These are phyloP conservation scores for Rhodotorula kratochvilovae DNA, from an alignment of 768 basidiomycete species.

Conservation along the genomic window DNA sequence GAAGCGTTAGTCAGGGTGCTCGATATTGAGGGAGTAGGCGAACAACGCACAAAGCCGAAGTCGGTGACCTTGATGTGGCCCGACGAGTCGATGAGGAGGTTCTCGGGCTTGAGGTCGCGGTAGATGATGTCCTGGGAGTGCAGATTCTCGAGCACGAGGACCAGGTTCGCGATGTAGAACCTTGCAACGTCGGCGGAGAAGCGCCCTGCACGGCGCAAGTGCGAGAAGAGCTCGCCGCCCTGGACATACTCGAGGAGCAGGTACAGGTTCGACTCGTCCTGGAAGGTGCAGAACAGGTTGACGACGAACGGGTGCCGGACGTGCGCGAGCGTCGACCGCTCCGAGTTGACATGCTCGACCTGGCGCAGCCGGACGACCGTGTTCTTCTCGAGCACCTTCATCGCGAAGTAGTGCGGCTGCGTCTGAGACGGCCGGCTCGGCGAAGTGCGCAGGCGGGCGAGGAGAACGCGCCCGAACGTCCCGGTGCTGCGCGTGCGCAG, in stretches of 20 bases:
- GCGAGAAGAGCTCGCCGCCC: constrained; percentile 93
- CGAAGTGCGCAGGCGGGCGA: constrained; percentile 67
- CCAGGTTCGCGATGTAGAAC: constrained; percentile 93
- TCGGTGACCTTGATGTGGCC: constrained; percentile 94
- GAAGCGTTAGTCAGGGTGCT: not conserved
- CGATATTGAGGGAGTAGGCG: too few species aligned
- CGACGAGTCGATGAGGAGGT: constrained; percentile 82
- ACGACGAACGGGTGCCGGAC: constrained; percentile 94
- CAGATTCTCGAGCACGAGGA: constrained; percentile 88
- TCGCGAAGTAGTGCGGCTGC: constrained; percentile 65
- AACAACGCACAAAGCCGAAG: constrained; percentile 71
- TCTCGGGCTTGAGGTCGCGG: constrained; percentile 97
- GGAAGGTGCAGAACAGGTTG: constrained; percentile 74
- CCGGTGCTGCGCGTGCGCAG: constrained; percentile 62
- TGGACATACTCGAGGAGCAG: constrained; percentile 70
- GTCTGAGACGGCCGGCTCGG: constrained; percentile 51
- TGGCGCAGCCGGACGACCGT: constrained; percentile 84
- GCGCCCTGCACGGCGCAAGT: constrained; percentile 79
- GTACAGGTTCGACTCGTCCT: constrained; percentile 94
- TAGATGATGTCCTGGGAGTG: constrained; percentile 97
- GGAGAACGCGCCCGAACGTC: constrained; percentile 87
- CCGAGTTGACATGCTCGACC: constrained; percentile 95
- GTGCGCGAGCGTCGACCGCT: constrained; percentile 84
- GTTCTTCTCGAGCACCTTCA: constrained; percentile 82
- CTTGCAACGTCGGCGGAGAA: constrained; percentile 97